phyloP scores from a whole-genome alignment of 2,329 filamentous ascomycete genomes.

The Arthrocladium fulminans region DNA sequence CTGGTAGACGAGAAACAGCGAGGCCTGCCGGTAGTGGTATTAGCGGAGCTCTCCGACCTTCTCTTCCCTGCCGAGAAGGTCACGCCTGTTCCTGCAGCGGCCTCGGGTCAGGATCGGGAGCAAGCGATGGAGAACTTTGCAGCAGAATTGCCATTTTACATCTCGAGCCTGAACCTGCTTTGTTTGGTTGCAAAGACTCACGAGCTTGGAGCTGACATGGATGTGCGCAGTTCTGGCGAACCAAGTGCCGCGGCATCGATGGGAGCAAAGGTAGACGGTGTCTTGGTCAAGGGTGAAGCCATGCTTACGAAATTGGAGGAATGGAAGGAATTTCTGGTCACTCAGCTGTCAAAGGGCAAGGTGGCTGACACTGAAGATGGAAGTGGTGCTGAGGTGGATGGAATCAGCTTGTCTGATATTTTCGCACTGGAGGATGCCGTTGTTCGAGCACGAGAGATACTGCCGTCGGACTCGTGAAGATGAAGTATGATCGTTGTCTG shows the following conservation, averaged over 20 bases:
- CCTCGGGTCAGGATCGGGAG: neutral
- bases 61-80: slow-evolving; percentile 15
- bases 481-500: no score
- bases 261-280: neutral
- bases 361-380: neutral
- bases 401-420: slow-evolving; percentile 14
- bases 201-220: neutral
- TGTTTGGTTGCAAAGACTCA: slow-evolving; percentile 10
- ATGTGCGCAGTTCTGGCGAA: neutral
- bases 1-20: neutral
- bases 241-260: neutral
- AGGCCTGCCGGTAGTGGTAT: neutral
- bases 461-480: neutral
- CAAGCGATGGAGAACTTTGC: slow-evolving; percentile 12
- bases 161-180: slow-evolving; percentile 20
- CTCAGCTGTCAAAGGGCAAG: slow-evolving; percentile 6
- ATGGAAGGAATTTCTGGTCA: slow-evolving; percentile 13
- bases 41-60: slow-evolving; percentile 10
- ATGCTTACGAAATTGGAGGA: slow-evolving; percentile 5
- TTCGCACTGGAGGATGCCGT: slow-evolving; percentile 19
- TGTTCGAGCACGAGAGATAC: slow-evolving; percentile 9
- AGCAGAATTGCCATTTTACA: slow-evolving; percentile 19
- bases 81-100: neutral
- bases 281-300: neutral
- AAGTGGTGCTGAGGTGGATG: slow-evolving; percentile 8